phyloP scores from a whole-genome alignment of 768 basidiomycete species.

The Rhodosporidiobolus odoratus region DNA sequence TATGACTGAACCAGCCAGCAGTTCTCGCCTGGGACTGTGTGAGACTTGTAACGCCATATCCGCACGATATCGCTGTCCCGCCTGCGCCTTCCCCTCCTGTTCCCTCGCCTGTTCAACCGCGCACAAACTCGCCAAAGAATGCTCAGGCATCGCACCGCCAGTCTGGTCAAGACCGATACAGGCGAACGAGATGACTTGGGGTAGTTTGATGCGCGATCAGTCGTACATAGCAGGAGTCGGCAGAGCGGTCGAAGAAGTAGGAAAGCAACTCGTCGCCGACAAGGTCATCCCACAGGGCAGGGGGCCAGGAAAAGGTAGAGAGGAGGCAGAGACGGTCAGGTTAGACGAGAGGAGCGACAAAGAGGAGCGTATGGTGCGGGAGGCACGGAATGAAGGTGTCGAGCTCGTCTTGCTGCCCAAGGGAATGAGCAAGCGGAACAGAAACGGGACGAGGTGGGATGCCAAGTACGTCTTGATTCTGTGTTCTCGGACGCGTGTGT shows the following conservation, averaged over 20 bases:
- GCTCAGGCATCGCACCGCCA: constrained; percentile 33
- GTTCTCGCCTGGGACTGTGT: constrained; percentile 24
- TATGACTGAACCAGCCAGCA: constrained; percentile 7
- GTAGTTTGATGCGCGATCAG: constrained; percentile 36
- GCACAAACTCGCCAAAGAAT: constrained; percentile 26
- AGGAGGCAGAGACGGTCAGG: constrained; percentile 14
- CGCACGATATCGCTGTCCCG: constrained; percentile 35
- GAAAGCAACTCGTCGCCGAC: constrained; percentile 26
- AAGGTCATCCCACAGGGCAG: constrained; percentile 29
- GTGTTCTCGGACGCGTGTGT: not conserved
- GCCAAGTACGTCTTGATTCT: constrained; percentile 8
- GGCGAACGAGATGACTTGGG: constrained; percentile 37
- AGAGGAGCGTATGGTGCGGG: constrained; percentile 31
- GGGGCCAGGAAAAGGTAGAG: not conserved
- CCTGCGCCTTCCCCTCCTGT: constrained; percentile 33
- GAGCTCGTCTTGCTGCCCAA: constrained; percentile 34
- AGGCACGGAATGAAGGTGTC: constrained; percentile 32
- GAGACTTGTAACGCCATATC: constrained; percentile 12
- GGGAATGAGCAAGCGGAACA: constrained; percentile 35
- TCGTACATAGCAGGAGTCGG: constrained; percentile 34
- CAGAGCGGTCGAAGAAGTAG: constrained; percentile 25
- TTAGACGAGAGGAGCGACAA: constrained; percentile 33
- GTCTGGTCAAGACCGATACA: constrained; percentile 11
- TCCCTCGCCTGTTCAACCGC: constrained; percentile 32
- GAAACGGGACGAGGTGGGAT: constrained; percentile 36